Evolutionary conservation across 73 alveolate genomes (phyloP), one percentile per base, ranked within the genome.

Genomic region (Tetrahymena thermophila): DNA sequence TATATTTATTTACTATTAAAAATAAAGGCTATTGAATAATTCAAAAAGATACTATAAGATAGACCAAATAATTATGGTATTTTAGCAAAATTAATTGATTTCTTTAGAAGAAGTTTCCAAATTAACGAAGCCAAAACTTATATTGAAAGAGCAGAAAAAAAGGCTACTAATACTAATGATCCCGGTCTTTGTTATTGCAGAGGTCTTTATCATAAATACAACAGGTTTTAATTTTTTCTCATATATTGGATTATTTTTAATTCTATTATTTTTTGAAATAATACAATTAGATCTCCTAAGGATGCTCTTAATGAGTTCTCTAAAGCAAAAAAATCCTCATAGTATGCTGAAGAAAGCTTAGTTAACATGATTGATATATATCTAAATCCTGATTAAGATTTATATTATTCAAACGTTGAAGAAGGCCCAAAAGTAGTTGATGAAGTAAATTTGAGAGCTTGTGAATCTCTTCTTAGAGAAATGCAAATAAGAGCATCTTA

Each of bases 151-250:
- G 98, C 99, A 31, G 98, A 96, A 56, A 97, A 95, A 43, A 96
- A 93, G 40, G 95, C 98, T 8, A 94, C 95, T 43, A 95, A 96
- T n/a, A 85, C 98, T 13, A 94, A 97, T 35, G 98, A 97, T 85
- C 98, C 99, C 13, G 99, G 99, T 37, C 97, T 98, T 38, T 99
- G 99, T 93, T 99, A 94, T 85, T 97, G 99, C 84, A 99, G 98
- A 97, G 99, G 99, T 1, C 98, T 99, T 35, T 99, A 95, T 95
- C 96, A 98, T 94, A 98, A 98, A 95, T 98, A 97, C 95, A 94
- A 96, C 85, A 71, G 89, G 89, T 71, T 28, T n/a, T n/a, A n/a
- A n/a, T n/a, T 28, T 71, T 28, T 13, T 19, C n/a, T 0, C 35
- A 57, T 5, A 2, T 55, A 4, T 57, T 57, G 4, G n/a, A 57